phyloP scores from a whole-genome alignment of 2,329 filamentous ascomycete species.

The Penicillium glabrum region DNA sequence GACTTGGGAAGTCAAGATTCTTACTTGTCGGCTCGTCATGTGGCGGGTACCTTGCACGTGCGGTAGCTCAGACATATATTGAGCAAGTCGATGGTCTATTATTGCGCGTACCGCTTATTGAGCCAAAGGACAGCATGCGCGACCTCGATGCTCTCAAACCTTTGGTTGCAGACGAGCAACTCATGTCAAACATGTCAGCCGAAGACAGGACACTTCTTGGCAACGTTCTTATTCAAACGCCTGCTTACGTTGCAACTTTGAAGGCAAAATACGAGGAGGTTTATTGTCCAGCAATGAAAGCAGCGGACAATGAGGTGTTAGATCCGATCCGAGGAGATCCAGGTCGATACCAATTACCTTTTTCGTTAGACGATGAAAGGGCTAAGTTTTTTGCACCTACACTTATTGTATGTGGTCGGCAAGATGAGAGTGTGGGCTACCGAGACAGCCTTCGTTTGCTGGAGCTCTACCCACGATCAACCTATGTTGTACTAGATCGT shows the following conservation, averaged over 20 bases:
- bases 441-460: slow-evolving; percentile 29
- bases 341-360: slow-evolving; percentile 24
- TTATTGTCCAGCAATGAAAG: slow-evolving; percentile 16
- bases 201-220: slow-evolving; percentile 25
- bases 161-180: slow-evolving; percentile 21
- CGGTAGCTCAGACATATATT: slow-evolving; percentile 26
- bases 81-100: slow-evolving; percentile 27
- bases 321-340: slow-evolving; percentile 28
- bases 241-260: slow-evolving; percentile 21
- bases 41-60: slow-evolving; percentile 30
- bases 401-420: slow-evolving; percentile 28
- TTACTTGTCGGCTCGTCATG: slow-evolving; percentile 28
- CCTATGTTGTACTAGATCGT: slow-evolving; percentile 27
- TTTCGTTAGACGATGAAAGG: slow-evolving; percentile 13
- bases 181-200: slow-evolving; percentile 22
- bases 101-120: slow-evolving; percentile 28
- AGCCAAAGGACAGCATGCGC: slow-evolving; percentile 22
- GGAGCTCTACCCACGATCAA: slow-evolving; percentile 28
- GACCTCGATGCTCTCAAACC: slow-evolving; percentile 27
- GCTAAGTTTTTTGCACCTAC: slow-evolving; percentile 28
- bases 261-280: slow-evolving; percentile 21
- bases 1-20: slow-evolving; percentile 23
- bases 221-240: slow-evolving; percentile 27
- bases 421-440: slow-evolving; percentile 29
- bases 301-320: slow-evolving; percentile 21